Evolutionary conservation across 177 flowering plant species (phyloP).

Genomic region (Viscum album): DNA sequence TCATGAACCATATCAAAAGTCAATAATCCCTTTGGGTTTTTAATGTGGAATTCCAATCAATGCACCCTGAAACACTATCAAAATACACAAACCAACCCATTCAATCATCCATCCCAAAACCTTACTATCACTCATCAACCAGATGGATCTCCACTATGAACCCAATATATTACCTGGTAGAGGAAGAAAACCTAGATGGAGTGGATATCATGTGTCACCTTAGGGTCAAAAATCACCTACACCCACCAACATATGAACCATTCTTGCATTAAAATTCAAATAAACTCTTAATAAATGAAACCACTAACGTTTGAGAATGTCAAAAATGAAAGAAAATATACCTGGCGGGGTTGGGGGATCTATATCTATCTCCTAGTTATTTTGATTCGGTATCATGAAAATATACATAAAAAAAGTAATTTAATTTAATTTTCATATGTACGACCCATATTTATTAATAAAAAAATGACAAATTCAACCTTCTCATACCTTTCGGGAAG

Average conservation of each 20-base stretch:
- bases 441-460: no score
- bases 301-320: no score
- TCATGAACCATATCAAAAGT: no score
- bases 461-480: neutral
- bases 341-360: slow-evolving; percentile 75
- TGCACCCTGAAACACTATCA: slow-evolving; percentile 54
- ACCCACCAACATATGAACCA: slow-evolving; percentile 59
- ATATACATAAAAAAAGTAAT: neutral
- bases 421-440: neutral
- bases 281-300: neutral
- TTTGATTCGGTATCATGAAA: slow-evolving; percentile 70
- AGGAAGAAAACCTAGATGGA: slow-evolving; percentile 80
- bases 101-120: neutral
- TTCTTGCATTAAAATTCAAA: slow-evolving; percentile 52
- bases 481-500: slow-evolving; percentile 54
- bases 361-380: slow-evolving; percentile 96
- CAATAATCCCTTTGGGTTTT: no score
- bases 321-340: slow-evolving; percentile 11
- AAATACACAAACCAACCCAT: slow-evolving; percentile 28
- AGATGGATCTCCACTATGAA: no score
- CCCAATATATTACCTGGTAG: slow-evolving; percentile 82
- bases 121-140: neutral
- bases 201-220: slow-evolving; percentile 80
- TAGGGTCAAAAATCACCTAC: slow-evolving; percentile 70
- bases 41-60: no score